phyloP scores from a whole-genome alignment of 192 early-diverging fungal genomes.

The Lobosporangium transversale region DNA sequence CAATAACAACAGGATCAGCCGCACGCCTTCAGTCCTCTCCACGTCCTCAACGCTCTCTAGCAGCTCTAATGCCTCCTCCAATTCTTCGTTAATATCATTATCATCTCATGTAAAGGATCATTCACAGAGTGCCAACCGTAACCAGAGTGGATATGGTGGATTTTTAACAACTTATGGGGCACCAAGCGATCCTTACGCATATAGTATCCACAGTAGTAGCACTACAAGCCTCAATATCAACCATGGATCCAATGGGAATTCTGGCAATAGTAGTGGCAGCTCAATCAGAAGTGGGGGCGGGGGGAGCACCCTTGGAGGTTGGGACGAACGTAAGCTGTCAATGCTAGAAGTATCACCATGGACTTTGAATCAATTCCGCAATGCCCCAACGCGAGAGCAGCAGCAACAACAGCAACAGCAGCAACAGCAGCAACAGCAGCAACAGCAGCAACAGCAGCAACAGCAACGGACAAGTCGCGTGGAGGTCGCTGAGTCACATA shows the following conservation, averaged over 20 bases:
- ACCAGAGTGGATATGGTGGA: background rate
- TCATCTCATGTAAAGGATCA: background rate
- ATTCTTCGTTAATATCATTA: conserved; percentile 11
- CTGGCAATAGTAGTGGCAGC: background rate
- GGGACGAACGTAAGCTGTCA: conserved; percentile 14
- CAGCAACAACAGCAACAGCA: conserved; percentile 10
- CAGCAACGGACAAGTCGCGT: background rate
- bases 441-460: conserved; percentile 9
- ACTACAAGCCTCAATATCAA: background rate
- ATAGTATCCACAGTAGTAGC: conserved; percentile 15
- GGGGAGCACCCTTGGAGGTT: background rate
- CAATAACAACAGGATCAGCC: conserved; percentile 1
- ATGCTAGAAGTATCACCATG: conserved; percentile 15
- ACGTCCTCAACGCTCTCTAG: conserved; percentile 17
- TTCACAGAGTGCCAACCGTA: background rate
- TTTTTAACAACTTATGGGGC: background rate
- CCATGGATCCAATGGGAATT: background rate
- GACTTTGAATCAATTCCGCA: conserved; percentile 12
- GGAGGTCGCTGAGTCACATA: conserved; percentile 9
- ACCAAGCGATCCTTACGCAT: background rate
- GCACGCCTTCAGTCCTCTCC: conserved; percentile 19
- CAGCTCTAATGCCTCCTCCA: conserved; percentile 12
- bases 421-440: conserved; percentile 18
- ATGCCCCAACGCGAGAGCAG: conserved; percentile 13
- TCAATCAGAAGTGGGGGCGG: background rate